Evolutionary conservation across 495 filamentous ascomycete species (phyloP).

Genomic region (Podospora fimiseda): DNA sequence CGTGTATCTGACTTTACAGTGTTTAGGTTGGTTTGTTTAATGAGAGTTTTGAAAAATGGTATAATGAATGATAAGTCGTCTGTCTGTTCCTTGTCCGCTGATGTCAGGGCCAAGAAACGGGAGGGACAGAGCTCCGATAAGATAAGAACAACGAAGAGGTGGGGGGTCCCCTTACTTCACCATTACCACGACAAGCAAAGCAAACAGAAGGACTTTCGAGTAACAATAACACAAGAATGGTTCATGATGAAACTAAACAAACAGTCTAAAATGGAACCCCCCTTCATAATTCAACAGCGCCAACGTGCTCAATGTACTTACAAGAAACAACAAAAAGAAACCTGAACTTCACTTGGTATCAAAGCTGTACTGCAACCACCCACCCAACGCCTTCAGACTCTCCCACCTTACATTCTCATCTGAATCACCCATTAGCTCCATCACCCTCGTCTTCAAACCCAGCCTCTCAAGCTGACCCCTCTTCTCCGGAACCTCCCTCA

Average conservation of each 20-base stretch:
- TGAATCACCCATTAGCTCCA: slow-evolving; percentile 89
- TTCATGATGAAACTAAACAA: not conserved
- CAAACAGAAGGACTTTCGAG: no score
- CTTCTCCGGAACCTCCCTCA: slow-evolving; percentile 86
- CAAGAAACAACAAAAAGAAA: not conserved
- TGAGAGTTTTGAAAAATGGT: not conserved
- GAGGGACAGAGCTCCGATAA: slow-evolving; percentile 13
- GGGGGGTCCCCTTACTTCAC: not conserved
- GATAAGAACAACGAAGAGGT: slow-evolving; percentile 10
- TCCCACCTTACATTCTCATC: slow-evolving; percentile 94
- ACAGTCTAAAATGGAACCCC: not conserved
- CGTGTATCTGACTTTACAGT: not conserved
- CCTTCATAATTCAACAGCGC: not conserved
- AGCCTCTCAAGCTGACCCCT: slow-evolving; percentile 74
- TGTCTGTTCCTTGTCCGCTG: slow-evolving; percentile 2
- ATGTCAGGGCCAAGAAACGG: slow-evolving; percentile 6
- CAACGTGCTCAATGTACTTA: not conserved
- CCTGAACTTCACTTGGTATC: slow-evolving; percentile 42
- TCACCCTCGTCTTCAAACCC: slow-evolving; percentile 85
- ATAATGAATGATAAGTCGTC: no score
- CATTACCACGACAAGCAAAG: not conserved
- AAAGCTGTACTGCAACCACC: slow-evolving; percentile 90
- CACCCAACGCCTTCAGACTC: slow-evolving; percentile 84
- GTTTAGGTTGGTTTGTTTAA: not conserved
- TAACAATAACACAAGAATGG: no score